These are phyloP conservation scores for Starmerella asiatica DNA, from an alignment of 805 yeast genomes.

Conservation along the genomic window DNA sequence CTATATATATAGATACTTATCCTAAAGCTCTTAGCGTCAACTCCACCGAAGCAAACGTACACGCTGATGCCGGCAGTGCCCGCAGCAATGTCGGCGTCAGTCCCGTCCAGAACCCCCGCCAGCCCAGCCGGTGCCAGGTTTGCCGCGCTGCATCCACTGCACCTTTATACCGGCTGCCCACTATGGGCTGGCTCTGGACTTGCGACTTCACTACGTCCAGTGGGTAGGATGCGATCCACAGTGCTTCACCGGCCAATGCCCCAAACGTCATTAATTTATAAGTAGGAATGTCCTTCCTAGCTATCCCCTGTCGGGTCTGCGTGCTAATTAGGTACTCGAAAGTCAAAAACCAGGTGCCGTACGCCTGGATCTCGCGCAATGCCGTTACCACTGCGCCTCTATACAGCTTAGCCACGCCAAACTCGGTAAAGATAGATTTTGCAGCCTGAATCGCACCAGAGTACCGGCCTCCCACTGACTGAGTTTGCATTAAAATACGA, in stretches of 20 bases:
- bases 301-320: conserved; percentile 13
- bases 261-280: conserved; percentile 45
- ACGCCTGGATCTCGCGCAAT: conserved; percentile 53
- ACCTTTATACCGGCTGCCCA: conserved; percentile 27
- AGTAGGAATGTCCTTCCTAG: conserved; percentile 39
- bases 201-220: conserved; percentile 53
- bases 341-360: conserved; percentile 61
- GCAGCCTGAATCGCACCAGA: conserved; percentile 36
- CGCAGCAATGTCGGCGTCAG: conserved; percentile 41
- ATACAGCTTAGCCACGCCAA: conserved; percentile 40
- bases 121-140: conserved; percentile 35
- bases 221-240: conserved; percentile 58
- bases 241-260: conserved; percentile 53
- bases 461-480: conserved; percentile 28
- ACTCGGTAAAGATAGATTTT: conserved; percentile 29
- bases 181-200: conserved; percentile 41
- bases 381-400: conserved; percentile 45
- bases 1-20: conserved; percentile 5
- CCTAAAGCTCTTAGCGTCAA: conserved; percentile 39
- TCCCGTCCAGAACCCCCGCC: conserved; percentile 44
- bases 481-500: conserved; percentile 48
- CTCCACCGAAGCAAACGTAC: conserved; percentile 67
- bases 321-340: conserved; percentile 41
- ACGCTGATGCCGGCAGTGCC: conserved; percentile 60
- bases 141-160: conserved; percentile 33